Percentiles rank a stretch among this genome's conserved stretches.
These are phyloP conservation scores for Neostapfia colusana DNA, from an alignment of 176 grass and related monocot genomes.

Conservation along the genomic window DNA sequence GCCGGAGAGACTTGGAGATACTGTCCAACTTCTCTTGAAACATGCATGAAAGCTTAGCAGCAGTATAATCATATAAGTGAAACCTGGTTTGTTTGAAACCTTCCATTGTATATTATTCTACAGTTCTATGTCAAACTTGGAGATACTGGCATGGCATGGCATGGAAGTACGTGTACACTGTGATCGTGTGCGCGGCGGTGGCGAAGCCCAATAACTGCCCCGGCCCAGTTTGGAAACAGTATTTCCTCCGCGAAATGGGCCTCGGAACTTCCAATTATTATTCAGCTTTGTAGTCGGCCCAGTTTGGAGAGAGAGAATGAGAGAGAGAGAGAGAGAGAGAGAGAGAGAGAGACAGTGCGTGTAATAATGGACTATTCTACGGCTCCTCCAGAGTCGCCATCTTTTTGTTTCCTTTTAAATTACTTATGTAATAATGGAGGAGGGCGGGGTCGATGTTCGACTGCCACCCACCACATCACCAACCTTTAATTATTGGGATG, in stretches of 20 bases:
- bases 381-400: constrained; percentile 36
- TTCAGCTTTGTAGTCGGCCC: too few relatives aligned
- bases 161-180: too few relatives aligned
- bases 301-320: too few relatives aligned
- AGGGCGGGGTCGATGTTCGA: constrained; percentile 29
- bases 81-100: constrained; percentile 15
- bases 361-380: too few relatives aligned
- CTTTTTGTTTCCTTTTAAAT: background rate
- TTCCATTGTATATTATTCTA: background rate
- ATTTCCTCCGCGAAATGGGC: too few relatives aligned
- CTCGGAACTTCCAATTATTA: too few relatives aligned
- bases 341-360: too few relatives aligned
- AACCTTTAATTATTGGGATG: constrained; percentile 45
- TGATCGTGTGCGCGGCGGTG: too few relatives aligned
- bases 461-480: constrained; percentile 30
- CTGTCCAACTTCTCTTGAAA: constrained; percentile 10
- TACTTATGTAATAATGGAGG: constrained; percentile 38
- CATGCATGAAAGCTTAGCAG: constrained; percentile 12
- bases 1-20: background rate
- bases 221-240: too few relatives aligned
- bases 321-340: too few relatives aligned
- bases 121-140: constrained; percentile 21
- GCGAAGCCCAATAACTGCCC: too few relatives aligned
- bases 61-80: background rate
- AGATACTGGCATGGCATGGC: too few relatives aligned